These are phyloP conservation scores for Gossypium davidsonii DNA, from an alignment of 441 rosid species.

Conservation along the genomic window DNA sequence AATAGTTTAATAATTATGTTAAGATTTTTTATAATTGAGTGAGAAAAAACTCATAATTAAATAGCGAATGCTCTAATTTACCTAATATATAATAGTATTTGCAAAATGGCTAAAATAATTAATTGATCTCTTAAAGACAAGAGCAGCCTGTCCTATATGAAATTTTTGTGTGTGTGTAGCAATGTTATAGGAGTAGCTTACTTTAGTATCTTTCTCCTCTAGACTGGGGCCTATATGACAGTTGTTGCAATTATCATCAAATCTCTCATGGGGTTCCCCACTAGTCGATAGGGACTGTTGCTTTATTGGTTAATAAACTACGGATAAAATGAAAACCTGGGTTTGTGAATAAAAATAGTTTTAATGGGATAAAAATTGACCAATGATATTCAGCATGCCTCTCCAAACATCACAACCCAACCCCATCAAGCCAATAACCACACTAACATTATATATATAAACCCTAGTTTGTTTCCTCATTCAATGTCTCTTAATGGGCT, in stretches of 20 bases:
- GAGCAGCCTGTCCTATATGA: not conserved
- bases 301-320: not conserved
- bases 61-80: too few relatives aligned
- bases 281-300: constrained; percentile 26
- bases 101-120: too few relatives aligned
- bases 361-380: not conserved
- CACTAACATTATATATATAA: not conserved
- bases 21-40: too few relatives aligned
- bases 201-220: constrained; percentile 8
- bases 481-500: too few relatives aligned
- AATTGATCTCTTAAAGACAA: too few relatives aligned
- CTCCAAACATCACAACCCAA: constrained; percentile 1
- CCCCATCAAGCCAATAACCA: not conserved
- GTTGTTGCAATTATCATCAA: constrained; percentile 24
- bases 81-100: too few relatives aligned
- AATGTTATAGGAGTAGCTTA: constrained; percentile 1
- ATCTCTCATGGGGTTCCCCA: constrained; percentile 27
- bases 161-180: not conserved
- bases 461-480: not conserved
- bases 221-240: constrained; percentile 26
- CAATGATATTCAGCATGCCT: not conserved
- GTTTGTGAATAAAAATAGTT: not conserved
- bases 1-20: too few relatives aligned
- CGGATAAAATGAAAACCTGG: not conserved
- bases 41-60: too few relatives aligned